phyloP scores from a whole-genome alignment of 495 filamentous ascomycete species.

The Penicillium turbatum region DNA sequence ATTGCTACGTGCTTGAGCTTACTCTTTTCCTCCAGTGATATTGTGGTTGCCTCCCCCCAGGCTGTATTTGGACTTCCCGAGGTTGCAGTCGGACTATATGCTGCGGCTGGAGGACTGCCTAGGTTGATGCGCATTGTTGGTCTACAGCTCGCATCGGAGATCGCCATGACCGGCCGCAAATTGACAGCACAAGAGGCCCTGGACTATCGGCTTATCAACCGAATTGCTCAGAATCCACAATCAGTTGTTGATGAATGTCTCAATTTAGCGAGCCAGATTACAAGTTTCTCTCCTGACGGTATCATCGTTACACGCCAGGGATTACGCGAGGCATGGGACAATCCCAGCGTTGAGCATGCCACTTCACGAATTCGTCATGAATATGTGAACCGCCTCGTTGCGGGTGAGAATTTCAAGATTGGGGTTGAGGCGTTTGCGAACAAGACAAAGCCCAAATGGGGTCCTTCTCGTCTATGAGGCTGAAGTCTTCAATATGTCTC shows the following conservation, averaged over 20 bases:
- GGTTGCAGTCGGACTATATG: conserved; percentile 59
- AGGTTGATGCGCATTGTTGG: conserved; percentile 59
- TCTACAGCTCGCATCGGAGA: conserved; percentile 59
- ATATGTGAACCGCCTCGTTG: conserved; percentile 51
- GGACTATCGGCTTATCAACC: conserved; percentile 60
- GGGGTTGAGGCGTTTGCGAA: conserved; percentile 71
- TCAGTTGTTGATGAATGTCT: conserved; percentile 34
- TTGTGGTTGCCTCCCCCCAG: conserved; percentile 52
- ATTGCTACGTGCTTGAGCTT: not conserved
- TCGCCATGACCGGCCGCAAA: conserved; percentile 58
- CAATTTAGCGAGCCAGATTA: conserved; percentile 20
- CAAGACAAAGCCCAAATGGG: conserved; percentile 67
- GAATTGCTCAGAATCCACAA: conserved; percentile 50
- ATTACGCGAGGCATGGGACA: conserved; percentile 62
- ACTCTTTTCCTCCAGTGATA: conserved; percentile 38
- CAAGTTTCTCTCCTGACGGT: conserved; percentile 59
- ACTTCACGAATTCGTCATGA: conserved; percentile 51
- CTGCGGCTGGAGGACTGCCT: conserved; percentile 62
- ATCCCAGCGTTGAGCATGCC: conserved; percentile 55
- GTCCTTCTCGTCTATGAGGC: conserved; percentile 10
- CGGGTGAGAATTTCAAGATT: conserved; percentile 69
- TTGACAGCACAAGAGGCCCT: conserved; percentile 53
- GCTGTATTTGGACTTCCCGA: conserved; percentile 62
- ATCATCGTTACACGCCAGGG: conserved; percentile 63
- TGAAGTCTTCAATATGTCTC: not conserved